Conservation (phyloP, 140 eudicot species). For the Stevia rebaudiana region DNA sequence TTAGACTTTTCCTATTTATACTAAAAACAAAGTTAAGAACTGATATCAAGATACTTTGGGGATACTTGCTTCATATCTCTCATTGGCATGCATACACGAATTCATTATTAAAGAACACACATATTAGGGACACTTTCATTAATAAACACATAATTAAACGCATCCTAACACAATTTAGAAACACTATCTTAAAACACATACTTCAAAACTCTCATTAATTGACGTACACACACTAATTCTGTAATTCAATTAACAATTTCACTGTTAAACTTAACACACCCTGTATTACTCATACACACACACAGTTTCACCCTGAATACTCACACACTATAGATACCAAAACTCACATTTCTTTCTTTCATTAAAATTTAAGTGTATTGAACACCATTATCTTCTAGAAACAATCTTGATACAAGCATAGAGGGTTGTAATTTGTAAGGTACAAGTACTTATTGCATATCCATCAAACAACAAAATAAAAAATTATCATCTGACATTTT, state of each 20-base stretch:
- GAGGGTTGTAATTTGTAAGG: conserved; percentile 22
- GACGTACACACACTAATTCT: neutral
- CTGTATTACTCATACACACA: neutral
- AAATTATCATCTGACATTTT: conserved; percentile 14
- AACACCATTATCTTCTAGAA: conserved; percentile 2
- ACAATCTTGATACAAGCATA: conserved; percentile 1
- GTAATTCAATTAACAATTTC: neutral
- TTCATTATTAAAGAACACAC: no score
- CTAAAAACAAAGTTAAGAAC: no score
- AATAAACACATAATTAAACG: neutral
- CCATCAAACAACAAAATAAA: conserved; percentile 22
- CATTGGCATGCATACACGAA: no score
- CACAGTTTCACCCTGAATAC: neutral
- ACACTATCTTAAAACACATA: neutral
- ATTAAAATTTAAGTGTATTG: neutral
- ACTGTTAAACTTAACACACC: neutral
- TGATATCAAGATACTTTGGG: no score
- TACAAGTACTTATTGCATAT: conserved; percentile 16
- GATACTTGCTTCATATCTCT: no score
- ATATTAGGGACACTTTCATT: neutral
- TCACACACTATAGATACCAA: neutral
- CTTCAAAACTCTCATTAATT: neutral
- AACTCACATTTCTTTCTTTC: neutral
- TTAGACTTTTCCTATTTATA: no score
- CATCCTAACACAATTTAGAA: neutral